Percentiles rank a stretch among this genome's conserved stretches.
These are phyloP conservation scores for Solanum chilense DNA, from an alignment of 257 asterid species.

Conservation along the genomic window DNA sequence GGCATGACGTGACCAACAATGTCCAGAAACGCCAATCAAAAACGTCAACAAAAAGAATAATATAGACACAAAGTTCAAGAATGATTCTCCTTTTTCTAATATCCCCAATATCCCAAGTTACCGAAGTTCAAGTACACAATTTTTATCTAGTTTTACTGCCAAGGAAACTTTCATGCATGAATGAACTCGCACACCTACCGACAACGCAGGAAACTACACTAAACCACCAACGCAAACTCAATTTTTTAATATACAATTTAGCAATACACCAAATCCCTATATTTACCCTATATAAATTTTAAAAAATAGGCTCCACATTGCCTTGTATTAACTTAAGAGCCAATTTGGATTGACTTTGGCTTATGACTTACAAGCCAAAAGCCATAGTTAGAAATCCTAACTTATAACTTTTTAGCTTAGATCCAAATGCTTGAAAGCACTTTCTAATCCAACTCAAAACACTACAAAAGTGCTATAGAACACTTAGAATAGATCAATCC, in stretches of 20 bases:
- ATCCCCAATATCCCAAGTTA: neutral
- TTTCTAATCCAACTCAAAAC: neutral
- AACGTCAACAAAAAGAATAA: neutral
- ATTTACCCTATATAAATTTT: neutral
- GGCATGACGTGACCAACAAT: neutral
- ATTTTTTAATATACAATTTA: neutral
- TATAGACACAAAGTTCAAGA: neutral
- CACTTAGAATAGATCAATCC: neutral
- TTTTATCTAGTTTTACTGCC: neutral
- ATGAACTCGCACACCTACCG: neutral
- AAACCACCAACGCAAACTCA: neutral
- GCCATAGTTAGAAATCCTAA: neutral
- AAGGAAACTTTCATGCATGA: neutral
- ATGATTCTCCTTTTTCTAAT: neutral
- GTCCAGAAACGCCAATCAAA: neutral
- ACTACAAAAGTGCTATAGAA: neutral
- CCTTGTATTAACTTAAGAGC: neutral
- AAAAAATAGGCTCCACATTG: neutral
- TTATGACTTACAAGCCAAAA: neutral
- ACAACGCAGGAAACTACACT: neutral
- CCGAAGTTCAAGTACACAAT: neutral
- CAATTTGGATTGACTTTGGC: neutral
- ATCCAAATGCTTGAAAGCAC: neutral
- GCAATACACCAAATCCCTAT: neutral
- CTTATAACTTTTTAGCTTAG: neutral